Evolutionary conservation across 192 early-diverging fungal species (phyloP), one percentile per base, ranked within the genome.

Genomic region (Glomus cerebriforme): DNA sequence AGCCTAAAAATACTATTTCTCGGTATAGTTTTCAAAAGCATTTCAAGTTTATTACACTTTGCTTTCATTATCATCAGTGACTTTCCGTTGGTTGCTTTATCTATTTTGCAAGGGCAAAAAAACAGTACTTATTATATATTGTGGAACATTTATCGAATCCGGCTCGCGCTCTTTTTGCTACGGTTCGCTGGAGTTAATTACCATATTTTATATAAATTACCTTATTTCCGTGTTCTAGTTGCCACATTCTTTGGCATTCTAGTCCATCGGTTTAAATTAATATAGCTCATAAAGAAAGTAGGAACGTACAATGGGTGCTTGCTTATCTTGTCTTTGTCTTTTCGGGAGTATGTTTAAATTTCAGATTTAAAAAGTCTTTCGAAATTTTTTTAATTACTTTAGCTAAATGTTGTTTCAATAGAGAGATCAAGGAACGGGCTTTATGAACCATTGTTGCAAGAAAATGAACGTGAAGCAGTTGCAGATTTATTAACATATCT

Each of bases 391-490:
- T 69, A 19, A n/a, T 24, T 24, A 17, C 24, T 45, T 43, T 3
- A 34, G 5, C 32, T 64, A 27, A 64, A n/a, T 47, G 24, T 39
- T 29, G 39, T 17, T 68, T 68, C n/a, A 39, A 12, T 54, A 78
- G 77, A 59, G 32, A 68, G n/a, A 43, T 5, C 37, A 34, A 49
- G 85, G 65, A 81, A 76, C 43, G 87, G 85, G 75, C 81, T 89
- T 24, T 92, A 92, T 82, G 91, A 91, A 70, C 87, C 91, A 22
- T 75, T 91, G 43, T 83, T 92, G 35, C 90, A 90, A 79, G 91
- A 92, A 67, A 89, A 88, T 78, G 91, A 92, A 74, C 86, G 89
- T n/a, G 90, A 91, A 73, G 91, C 91, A 39, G 89, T 92, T 64
- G 89, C 89, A 7, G 90, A 91, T 70, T 69, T 92, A 60, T 79